Conservation (phyloP, 306 rosid genomes). For the Lablab purpureus region DNA sequence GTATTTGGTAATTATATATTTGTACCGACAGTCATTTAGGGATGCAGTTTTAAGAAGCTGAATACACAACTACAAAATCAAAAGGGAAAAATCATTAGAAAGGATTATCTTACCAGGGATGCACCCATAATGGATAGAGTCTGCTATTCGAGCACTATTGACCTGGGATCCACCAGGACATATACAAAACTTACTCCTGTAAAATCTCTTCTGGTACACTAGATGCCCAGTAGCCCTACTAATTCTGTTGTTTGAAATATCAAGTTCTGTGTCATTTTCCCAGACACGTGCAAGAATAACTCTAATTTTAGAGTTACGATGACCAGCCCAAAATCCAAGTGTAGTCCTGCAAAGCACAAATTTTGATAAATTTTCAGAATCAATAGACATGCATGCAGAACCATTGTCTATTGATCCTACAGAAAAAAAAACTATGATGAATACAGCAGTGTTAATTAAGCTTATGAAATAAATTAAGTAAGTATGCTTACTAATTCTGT, state of each 20-base stretch:
- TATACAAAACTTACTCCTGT: slow-evolving; percentile 84
- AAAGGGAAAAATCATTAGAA: slow-evolving; percentile 9
- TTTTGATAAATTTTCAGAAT: slow-evolving; percentile 38
- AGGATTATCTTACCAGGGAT: slow-evolving; percentile 75
- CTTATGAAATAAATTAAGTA: slow-evolving; percentile 6
- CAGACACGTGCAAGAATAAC: slow-evolving; percentile 92
- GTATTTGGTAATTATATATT: slow-evolving; percentile 4
- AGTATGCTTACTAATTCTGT: neutral
- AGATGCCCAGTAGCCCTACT: slow-evolving; percentile 86
- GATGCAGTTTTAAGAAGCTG: slow-evolving; percentile 8
- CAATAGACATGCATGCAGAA: slow-evolving; percentile 18
- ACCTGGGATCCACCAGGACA: slow-evolving; percentile 99
- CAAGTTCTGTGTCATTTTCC: slow-evolving; percentile 98
- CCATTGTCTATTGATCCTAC: slow-evolving; percentile 31
- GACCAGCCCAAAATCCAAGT: slow-evolving; percentile 98
- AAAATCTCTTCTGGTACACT: slow-evolving; percentile 88
- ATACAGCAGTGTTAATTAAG: slow-evolving; percentile 1
- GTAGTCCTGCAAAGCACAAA: slow-evolving; percentile 69
- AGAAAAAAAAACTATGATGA: slow-evolving; percentile 28
- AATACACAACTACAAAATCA: slow-evolving; percentile 26
- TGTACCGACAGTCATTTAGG: slow-evolving; percentile 20
- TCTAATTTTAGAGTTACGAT: slow-evolving; percentile 94
- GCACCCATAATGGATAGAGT: slow-evolving; percentile 98
- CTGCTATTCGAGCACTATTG: slow-evolving; percentile 94
- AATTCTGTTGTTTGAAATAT: slow-evolving; percentile 88